Evolutionary conservation across 352 stramenopile species (phyloP).

Genomic region (Pythium apleroticum): DNA sequence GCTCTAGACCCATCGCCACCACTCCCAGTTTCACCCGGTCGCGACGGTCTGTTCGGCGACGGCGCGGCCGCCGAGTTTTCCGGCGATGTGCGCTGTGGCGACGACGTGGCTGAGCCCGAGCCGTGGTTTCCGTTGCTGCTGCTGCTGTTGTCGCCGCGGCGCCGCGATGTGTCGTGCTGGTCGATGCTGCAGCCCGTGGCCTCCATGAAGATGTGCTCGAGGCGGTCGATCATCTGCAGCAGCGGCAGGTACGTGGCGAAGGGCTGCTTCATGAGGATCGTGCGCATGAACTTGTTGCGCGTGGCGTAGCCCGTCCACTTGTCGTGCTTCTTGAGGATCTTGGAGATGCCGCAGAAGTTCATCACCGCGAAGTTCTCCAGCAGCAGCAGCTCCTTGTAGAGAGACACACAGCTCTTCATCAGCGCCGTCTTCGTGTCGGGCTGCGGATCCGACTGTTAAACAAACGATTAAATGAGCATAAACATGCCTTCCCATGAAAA

Average conservation of each 20-base stretch:
- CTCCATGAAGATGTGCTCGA: conserved; percentile 89
- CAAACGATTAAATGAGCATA: neutral
- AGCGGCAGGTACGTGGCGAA: conserved; percentile 85
- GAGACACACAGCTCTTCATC: conserved; percentile 79
- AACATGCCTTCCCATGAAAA: neutral
- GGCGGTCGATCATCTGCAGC: conserved; percentile 83
- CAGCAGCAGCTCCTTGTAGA: conserved; percentile 87
- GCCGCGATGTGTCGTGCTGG: conserved; percentile 64
- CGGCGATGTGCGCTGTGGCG: neutral
- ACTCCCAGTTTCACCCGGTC: neutral
- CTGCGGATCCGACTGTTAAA: conserved; percentile 37
- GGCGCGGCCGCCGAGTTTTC: neutral
- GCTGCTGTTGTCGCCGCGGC: conserved; percentile 29
- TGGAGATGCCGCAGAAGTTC: conserved; percentile 90
- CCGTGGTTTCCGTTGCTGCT: neutral
- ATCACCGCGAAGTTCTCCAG: conserved; percentile 90
- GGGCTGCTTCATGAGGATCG: conserved; percentile 88
- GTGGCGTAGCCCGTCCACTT: conserved; percentile 92
- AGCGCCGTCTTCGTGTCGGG: conserved; percentile 67
- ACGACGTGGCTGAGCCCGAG: neutral
- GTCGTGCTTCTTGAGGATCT: conserved; percentile 91
- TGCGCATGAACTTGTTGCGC: conserved; percentile 89
- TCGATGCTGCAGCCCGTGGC: conserved; percentile 85
- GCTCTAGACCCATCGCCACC: conserved; percentile 23
- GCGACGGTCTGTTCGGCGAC: conserved; percentile 18